Base-by-base conservation (phyloP, 2,329 filamentous ascomycete genomes). In the Salinomyces thailandicus region DNA sequence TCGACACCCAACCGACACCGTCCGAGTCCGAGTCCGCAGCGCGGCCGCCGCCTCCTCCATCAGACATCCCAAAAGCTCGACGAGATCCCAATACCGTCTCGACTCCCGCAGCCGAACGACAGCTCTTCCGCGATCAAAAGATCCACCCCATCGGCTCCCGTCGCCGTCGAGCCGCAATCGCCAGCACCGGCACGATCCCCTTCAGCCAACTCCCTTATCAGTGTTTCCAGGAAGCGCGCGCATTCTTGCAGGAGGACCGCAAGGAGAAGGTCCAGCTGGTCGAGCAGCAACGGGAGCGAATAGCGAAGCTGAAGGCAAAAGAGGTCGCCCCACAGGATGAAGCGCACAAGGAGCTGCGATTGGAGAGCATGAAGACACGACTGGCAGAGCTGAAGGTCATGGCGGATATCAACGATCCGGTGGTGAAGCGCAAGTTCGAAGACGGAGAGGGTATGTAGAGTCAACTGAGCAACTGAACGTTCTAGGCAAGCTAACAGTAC, bases 141-240 rank as follows among this genome's bases (percentile, higher is more conserved):
- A 52, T 59, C 32, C 71, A 77, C 43, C 85, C 85, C 35, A 68
- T 94, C 51, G 87, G 87, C 34, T 93, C 86, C 31, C 78, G 87
- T 50, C 77, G 87, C 68, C 80, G 87, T 45, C 80, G 89, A 57
- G 63, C 63, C 33, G 60, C 58, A 28, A 46, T 59, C 17, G 40
- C 43, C 7, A 44, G 71, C 53, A 74, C 66, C 51, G 73, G 66
- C 24, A 64, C 71, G 44, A 66, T 94, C 33, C 85, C 87, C 17
- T 95, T 98, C 57, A 85, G 94, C 67, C 82, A 89, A 58, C 68
- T 98, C 48, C 91, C 91, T 13, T 98, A 93, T 66, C 89, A 96
- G 71, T 91, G 85, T 63, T 98, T 96, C 67, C 91, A 98, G 64
- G 87, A 95, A 66, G 91, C 91, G 27, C 77, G 87, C 45, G 84